phyloP scores from a whole-genome alignment of 2,329 filamentous ascomycete species.

The Penicillium sp. region DNA sequence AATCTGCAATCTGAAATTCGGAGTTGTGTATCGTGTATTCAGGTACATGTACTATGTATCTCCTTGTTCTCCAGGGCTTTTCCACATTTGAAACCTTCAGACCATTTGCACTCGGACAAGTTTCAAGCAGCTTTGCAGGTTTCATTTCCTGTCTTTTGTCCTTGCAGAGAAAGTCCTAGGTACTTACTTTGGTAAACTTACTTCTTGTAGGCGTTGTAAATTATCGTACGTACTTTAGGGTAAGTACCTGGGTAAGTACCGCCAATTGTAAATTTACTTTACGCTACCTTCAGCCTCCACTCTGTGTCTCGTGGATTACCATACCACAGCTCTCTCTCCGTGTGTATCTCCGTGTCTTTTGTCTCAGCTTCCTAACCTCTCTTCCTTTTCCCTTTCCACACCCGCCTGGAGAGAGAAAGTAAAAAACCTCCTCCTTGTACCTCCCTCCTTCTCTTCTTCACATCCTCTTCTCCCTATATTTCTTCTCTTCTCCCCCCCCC shows the following conservation, averaged over 20 bases:
- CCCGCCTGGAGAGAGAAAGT: constrained; percentile 44
- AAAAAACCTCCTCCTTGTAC: constrained; percentile 38
- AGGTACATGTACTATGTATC: too few species aligned
- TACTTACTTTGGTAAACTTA: background rate
- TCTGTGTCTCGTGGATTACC: constrained; percentile 21
- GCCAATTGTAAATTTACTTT: constrained; percentile 6
- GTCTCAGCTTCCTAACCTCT: constrained; percentile 25
- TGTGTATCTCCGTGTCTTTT: constrained; percentile 30
- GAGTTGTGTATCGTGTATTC: background rate
- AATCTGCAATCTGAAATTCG: background rate
- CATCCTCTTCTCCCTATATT: constrained; percentile 23
- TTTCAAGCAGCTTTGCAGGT: constrained; percentile 5
- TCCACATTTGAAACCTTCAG: background rate
- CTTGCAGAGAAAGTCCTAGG: constrained; percentile 8
- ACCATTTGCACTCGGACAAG: background rate
- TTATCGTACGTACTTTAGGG: background rate
- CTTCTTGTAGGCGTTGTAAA: background rate
- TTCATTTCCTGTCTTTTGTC: constrained; percentile 10
- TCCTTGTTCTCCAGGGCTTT: background rate
- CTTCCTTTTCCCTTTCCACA: constrained; percentile 40
- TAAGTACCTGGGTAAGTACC: background rate
- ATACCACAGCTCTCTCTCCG: constrained; percentile 21
- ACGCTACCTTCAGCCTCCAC: constrained; percentile 25
- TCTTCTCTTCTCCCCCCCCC: constrained; percentile 15
- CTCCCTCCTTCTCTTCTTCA: constrained; percentile 34